Evolutionary conservation across 208 protist genomes (phyloP), one percentile per base, ranked within the genome.

Genomic region (Acanthamoeba culbertsoni): DNA sequence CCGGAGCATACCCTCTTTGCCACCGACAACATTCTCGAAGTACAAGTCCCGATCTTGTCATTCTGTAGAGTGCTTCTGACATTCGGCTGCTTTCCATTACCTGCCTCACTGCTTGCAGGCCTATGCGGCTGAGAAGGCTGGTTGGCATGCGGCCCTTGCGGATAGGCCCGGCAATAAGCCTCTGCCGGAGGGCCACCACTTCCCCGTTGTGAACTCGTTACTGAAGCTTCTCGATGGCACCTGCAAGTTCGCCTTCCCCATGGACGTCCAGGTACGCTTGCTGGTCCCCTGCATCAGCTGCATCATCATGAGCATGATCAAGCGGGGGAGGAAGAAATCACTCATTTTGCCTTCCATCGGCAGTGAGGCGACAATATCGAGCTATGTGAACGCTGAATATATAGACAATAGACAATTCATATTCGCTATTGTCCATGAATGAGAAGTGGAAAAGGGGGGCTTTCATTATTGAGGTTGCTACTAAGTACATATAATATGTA

Each of bases 111-210:
- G n/a, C n/a, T n/a, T 16, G 37, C 84, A 95, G 75, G 94, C 93
- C 31, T 40, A 59, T 5, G 94, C 94, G 3, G 94, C 94, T 0
- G 57, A 16, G 33, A 46, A 95, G 12, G 53, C 75, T 2, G 86
- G 79, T 6, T 40, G 94, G 16, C 31, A 68, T 14, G 79, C 57
- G 14, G 37, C 42, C n/a, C 28, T 95, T 18, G 57, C 51, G 10
- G 45, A 94, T n/a, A 48, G 94, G 57, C 92, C 93, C 37, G 86
- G 86, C 8, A 95, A 84, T 40, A 93, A 93, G 82, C n/a, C 51
- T 18, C 65, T 93, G 40, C 91, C 91, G 6, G 75, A 51, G 42
- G 26, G 48, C 8, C 75, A 86, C 42, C 75, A 26, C 42, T 86
- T 86, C 45, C 75, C 42, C 1, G 75, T 86, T 16, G 75, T 86